Evolutionary conservation across 768 basidiomycete genomes (phyloP).

Genomic region (Mycena epipterygia): DNA sequence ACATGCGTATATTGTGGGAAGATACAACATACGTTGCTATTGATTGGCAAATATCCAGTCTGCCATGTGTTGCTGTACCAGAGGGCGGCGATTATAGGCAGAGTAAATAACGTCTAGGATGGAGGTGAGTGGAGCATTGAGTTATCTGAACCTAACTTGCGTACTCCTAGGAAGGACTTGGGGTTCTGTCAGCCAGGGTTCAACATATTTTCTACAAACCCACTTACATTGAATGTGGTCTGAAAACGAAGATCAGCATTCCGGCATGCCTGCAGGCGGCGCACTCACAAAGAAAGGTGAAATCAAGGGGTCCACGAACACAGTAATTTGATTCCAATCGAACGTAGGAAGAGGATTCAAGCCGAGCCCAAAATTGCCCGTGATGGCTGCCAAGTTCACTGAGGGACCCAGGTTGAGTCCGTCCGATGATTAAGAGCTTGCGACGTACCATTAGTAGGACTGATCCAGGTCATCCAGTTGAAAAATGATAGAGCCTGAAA

Average conservation of each 20-base stretch:
- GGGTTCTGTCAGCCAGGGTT: neutral
- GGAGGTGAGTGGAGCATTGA: neutral
- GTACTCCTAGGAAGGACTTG: constrained; percentile 26
- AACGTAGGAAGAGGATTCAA: too few relatives aligned
- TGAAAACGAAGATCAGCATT: neutral
- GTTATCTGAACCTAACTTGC: neutral
- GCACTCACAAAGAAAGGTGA: constrained; percentile 50
- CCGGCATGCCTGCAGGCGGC: neutral
- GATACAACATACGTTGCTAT: constrained; percentile 51
- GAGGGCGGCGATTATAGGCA: constrained; percentile 16
- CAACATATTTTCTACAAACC: neutral
- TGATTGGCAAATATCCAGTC: constrained; percentile 55
- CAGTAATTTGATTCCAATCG: constrained; percentile 49
- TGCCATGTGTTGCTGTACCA: too few relatives aligned
- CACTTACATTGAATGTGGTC: constrained; percentile 30
- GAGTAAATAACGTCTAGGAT: constrained; percentile 19
- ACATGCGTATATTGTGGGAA: too few relatives aligned
- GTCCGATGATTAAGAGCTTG: too few relatives aligned
- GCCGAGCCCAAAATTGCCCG: constrained; percentile 48
- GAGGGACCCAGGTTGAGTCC: too few relatives aligned
- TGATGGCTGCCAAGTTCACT: constrained; percentile 49
- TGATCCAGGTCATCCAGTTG: too few relatives aligned
- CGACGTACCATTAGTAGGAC: constrained; percentile 43
- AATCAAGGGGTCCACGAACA: constrained; percentile 45
- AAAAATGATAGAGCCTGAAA: too few relatives aligned